Base-by-base conservation (phyloP, 2,329 filamentous ascomycete genomes). In the Camptophora hylomeconis region DNA sequence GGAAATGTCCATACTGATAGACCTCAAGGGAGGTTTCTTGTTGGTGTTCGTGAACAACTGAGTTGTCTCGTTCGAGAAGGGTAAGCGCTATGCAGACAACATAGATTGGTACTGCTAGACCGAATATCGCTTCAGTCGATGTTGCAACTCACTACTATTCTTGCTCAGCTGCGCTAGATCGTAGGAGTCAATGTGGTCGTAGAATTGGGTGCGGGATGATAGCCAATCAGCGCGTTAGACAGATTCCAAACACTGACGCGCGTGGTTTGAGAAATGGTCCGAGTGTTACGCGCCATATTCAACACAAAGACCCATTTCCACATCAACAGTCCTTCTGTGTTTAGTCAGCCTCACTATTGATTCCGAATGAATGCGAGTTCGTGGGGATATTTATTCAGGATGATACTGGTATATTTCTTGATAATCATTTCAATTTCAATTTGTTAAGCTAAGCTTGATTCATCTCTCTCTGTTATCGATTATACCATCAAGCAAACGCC, bases 1-100 rank as follows among this genome's bases (percentile, higher is more conserved):
- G 10, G 26, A 17, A 12, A 19, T 18, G 16, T 36, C 34, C 34
- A 36, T 36, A 7, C 15, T 18, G 29, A 31, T 8, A 13, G 24
- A 13, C 12, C 24, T 25, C 24, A 7, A 6, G 26, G 3, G 10
- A n/a, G 25, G 15, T 20, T 17, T 13, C 21, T 28, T 17, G 20
- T 13, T 23, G 20, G 8, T 8, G 8, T n/a, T 10, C 8, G 8
- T 23, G 20, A 8, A 11, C 20, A 13, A 11, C n/a, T 13, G 11
- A n/a, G 20, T 13, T 23, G n/a, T 4, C 14, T 4, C 5, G 14
- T 11, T 23, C 20, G 11, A n/a, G 20, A 23, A 5, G 8, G 8
- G 11, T 11, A 13, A 13, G 20, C 14, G 14, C n/a, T 23, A 23
- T 13, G 14, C 20, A 23, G 4, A 23, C 20, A n/a, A 13, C 20